Conservation (phyloP, 176 grass and related monocot genomes). For the Oropetium thomaeum region DNA sequence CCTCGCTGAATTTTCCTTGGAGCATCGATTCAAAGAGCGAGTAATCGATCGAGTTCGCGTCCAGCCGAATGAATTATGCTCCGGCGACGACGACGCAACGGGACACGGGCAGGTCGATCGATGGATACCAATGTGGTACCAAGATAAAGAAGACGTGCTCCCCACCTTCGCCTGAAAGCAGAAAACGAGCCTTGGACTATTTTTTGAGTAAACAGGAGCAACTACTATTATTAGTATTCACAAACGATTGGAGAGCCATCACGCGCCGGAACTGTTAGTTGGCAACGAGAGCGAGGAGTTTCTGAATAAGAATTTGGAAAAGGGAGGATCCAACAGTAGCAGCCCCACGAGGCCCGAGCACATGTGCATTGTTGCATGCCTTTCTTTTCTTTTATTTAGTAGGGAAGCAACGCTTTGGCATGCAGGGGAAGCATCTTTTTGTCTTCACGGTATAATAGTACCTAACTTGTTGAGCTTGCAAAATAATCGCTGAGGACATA, state of each 20-base stretch:
- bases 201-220: not conserved
- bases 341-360: conserved; percentile 20
- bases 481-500: too few relatives aligned
- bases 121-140: not conserved
- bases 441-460: too few relatives aligned
- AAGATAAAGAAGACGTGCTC: conserved; percentile 32
- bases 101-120: not conserved
- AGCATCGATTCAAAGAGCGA: not conserved
- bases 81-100: not conserved
- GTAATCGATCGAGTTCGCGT: not conserved
- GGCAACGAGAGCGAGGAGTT: not conserved
- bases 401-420: not conserved
- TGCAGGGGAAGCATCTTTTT: not conserved
- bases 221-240: too few relatives aligned
- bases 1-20: not conserved
- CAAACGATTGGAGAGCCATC: not conserved
- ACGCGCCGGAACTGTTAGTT: not conserved
- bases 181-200: not conserved
- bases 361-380: conserved; percentile 34
- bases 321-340: conserved; percentile 28
- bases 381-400: not conserved
- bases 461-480: too few relatives aligned
- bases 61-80: conserved; percentile 3
- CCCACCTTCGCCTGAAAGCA: conserved; percentile 2
- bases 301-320: conserved; percentile 8